Conservation (phyloP, 2,329 filamentous ascomycete species). For the Fusarium concolor region DNA sequence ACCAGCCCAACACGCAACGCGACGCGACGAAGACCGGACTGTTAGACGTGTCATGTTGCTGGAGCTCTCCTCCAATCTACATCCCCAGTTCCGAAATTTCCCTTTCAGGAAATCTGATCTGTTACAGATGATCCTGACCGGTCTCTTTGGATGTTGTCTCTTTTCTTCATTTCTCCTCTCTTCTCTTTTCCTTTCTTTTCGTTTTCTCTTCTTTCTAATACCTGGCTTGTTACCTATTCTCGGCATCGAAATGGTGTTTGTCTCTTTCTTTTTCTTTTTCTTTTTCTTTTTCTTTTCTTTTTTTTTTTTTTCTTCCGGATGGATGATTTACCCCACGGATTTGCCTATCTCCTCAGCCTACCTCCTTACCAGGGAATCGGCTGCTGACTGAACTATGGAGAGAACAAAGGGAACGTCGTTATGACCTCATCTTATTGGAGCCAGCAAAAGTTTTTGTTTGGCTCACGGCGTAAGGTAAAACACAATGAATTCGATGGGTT, state of each 20-base stretch:
- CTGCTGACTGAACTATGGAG: slow-evolving; percentile 16
- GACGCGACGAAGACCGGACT: slow-evolving; percentile 18
- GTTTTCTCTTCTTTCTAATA: slow-evolving; percentile 4
- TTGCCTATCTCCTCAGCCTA: slow-evolving; percentile 2
- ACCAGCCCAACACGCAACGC: neutral
- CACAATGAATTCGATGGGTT: slow-evolving; percentile 28
- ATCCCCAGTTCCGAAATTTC: slow-evolving; percentile 20
- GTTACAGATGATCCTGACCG: slow-evolving; percentile 22
- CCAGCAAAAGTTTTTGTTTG: slow-evolving; percentile 29
- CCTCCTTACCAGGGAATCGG: neutral
- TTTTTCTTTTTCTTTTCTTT: slow-evolving; percentile 20
- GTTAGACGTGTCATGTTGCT: slow-evolving; percentile 24
- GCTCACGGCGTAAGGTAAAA: slow-evolving; percentile 40
- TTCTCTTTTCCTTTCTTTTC: slow-evolving; percentile 1
- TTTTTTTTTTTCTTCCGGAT: slow-evolving; percentile 2
- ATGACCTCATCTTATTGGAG: slow-evolving; percentile 31
- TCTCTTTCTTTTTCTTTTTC: neutral
- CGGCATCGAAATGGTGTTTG: slow-evolving; percentile 30
- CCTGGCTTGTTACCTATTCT: neutral
- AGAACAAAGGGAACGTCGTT: slow-evolving; percentile 22
- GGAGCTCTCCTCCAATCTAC: slow-evolving; percentile 33
- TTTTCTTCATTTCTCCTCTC: slow-evolving; percentile 11
- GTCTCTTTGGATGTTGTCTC: slow-evolving; percentile 16
- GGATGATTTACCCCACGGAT: neutral
- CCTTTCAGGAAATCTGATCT: slow-evolving; percentile 19